These are phyloP conservation scores for Trypanosoma brucei DNA, from an alignment of 208 protist species.

Conservation along the genomic window DNA sequence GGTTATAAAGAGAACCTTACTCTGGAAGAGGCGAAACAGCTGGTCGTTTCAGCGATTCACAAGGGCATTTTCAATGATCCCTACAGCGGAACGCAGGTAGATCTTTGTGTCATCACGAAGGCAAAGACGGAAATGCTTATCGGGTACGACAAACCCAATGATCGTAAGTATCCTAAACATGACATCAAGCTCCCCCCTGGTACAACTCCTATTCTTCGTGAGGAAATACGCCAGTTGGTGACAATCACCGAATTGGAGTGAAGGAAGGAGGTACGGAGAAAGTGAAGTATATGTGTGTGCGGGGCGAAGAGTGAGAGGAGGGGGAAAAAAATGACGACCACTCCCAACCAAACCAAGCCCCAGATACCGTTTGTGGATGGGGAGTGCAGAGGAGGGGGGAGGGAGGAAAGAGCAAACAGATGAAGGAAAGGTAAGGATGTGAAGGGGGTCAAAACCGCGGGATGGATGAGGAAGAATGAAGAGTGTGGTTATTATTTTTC, in stretches of 20 bases:
- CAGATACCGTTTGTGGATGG: too few relatives aligned
- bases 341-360: too few relatives aligned
- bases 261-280: background rate
- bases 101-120: slow-evolving; percentile 97
- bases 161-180: slow-evolving; percentile 76
- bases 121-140: slow-evolving; percentile 77
- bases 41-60: slow-evolving; percentile 96
- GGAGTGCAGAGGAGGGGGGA: too few relatives aligned
- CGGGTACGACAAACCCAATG: slow-evolving; percentile 83
- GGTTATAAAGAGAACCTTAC: slow-evolving; percentile 93
- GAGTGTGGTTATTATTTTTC: too few relatives aligned
- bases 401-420: too few relatives aligned
- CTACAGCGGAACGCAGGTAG: slow-evolving; percentile 99
- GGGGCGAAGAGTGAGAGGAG: background rate
- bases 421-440: too few relatives aligned
- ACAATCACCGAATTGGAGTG: slow-evolving; percentile 62
- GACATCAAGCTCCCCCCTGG: slow-evolving; percentile 69
- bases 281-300: background rate
- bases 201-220: slow-evolving; percentile 63
- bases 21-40: slow-evolving; percentile 95
- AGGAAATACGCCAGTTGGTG: slow-evolving; percentile 81
- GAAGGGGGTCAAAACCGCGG: too few relatives aligned
- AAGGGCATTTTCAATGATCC: slow-evolving; percentile 99
- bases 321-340: slow-evolving; percentile 8
- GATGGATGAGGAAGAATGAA: too few relatives aligned